Evolutionary conservation across 108 stramenopile species (phyloP), one percentile per base, ranked within the genome.

Genomic region (Mayamaea pseudoterrestris): DNA sequence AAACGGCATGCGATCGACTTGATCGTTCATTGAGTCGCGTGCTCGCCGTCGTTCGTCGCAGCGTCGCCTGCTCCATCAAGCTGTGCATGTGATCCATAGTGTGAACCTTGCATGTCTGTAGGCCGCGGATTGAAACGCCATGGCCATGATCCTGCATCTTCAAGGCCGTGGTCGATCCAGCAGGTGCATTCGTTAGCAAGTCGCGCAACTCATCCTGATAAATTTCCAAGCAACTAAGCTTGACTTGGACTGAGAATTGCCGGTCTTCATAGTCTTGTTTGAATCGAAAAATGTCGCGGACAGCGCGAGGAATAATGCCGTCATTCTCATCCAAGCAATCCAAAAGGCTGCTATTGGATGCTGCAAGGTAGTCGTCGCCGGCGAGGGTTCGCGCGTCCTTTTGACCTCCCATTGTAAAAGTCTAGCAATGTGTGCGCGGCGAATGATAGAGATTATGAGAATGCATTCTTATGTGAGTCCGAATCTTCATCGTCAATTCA

Each of bases 131-230:
- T 29, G 72, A 66, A 18, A 88, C 74, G 35, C 76, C 80, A 39
- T 39, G 37, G 22, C 76, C 82, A 30, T 62, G 43, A 14, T 66
- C 65, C 18, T 61, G 47, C 20, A 66, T 63, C 25, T 53, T 41
- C 29, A 68, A 41, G 27, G 50, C 31, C 2, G 27, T 11, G 36
- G 31, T 68, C 42, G 26, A 68, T 34, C 3, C 60, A 41, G 35
- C 30, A 37, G 65, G 60, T 25, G 74, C 73, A 17, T 68, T 48
- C 8, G 71, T 63, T 31, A 69, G 51, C 45, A 86, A 50, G 25
- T 66, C 56, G n/a, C 93, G 71, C 52, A 97, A 91, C 48, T 97
- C 94, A 61, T 99, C 98, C 65, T 96, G 96, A 76, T 97, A 99
- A 32, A 99, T 95, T 60, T 99, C 98, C 28, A 93, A 63, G 60